Base-by-base conservation (phyloP, 352 stramenopile species). In the Blastocystis sp. region DNA sequence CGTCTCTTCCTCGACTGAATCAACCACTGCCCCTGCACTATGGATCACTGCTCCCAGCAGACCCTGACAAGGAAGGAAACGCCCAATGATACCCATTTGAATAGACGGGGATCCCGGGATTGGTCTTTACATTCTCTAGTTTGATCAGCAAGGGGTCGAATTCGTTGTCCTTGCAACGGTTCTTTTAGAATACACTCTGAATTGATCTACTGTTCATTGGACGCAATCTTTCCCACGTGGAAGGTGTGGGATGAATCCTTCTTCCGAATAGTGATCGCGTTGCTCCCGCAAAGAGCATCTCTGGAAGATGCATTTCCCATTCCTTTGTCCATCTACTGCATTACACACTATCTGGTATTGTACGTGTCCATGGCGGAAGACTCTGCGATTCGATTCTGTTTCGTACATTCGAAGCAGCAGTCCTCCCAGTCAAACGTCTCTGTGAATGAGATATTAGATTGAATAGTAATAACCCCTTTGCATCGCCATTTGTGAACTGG, bases 81-180 rank as follows among this genome's bases (percentile, higher is more conserved):
- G 74, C 74, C 74, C 74, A 84, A 48, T 84, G 74, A 84, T 70
- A 84, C 0, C 74, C 74, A 70, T 84, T 53, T 0, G 74, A 84
- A 53, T 52, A 56, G 23, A 84, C 74, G 10, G 52, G 10, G 43
- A 84, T 53, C 34, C 14, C 0, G 2, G 66, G 23, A 84, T 84
- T 45, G 9, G 66, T 59, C 4, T 67, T 41, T 21, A 67, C 10
- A 0, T 52, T 56, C 65, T 84, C 74, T 5, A 84, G 69, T 17
- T 62, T 41, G 52, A 84, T 84, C 14, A n/a, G 53, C 60, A 84
- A 52, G 19, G 74, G 74, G 56, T 84, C 74, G 53, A 84, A 84
- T n/a, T 84, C 74, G 40, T 11, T 38, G 48, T 66, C 74, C 23
- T 38, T 38, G 61, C 74, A 84, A 9, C 74, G 74, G 48, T 84